Evolutionary conservation across 163 green algal species (phyloP), one percentile per base, ranked within the genome.

Genomic region (Chloromonas sp.): DNA sequence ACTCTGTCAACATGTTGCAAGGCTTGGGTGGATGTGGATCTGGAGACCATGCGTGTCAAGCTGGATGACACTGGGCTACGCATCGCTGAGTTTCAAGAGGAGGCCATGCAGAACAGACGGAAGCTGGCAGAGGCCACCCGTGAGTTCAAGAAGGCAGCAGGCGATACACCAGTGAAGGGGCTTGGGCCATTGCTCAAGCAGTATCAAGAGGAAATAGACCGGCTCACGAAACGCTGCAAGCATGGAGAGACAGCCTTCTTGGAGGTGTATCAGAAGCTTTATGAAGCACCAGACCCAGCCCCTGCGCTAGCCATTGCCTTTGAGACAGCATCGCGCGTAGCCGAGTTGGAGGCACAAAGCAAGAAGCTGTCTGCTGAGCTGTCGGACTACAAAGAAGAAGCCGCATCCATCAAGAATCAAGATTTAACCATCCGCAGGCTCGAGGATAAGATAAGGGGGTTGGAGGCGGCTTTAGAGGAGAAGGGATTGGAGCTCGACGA

Each of bases 181-280:
- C 81, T 85, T 13, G 71, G 93, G 83, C 80, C 91, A 0, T 88
- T 99, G 77, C 89, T 99, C 5, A 96, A 96, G 82, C 89, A 93
- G 2, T 99, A 98, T 81, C 96, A 99, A 83, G 94, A 98, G 70
- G 96, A 98, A 87, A 93, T 98, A 14, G 95, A 98, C 84, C 85
- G 87, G 1, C 84, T 95, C 1, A 94, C 60, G 14, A 78, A 84
- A n/a, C 84, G 88, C 14, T 85, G 88, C 8, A 91, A 91, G 79
- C 82, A 89, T 74, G 79, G 82, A 1, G 95, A 98, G 87, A 86
- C 84, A 1, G 91, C 95, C 0, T 98, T 98, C 86, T 83, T 99
- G 71, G 94, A 96, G 36, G 79, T 98, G 60, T 99, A 98, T 82
- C 92, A 98, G 89, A 93, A 95, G 80, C 90, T 99, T 2, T 97